Base-by-base conservation (phyloP, 257 asterid species). In the Paraleonurus japonicus region DNA sequence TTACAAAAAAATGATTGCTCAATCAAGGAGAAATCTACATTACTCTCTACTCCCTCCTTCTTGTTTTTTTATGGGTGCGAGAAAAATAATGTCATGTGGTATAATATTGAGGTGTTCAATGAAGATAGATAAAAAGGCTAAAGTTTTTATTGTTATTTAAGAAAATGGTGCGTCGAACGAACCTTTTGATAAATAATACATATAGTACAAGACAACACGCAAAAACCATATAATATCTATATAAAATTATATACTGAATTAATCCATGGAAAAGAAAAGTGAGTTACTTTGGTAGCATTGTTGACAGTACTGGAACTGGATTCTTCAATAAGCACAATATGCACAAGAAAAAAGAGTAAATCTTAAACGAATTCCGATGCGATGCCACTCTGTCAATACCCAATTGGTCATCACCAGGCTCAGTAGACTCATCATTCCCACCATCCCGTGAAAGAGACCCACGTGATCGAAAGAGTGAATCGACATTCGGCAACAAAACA, bases 291-390 rank as follows among this genome's bases (percentile, higher is more conserved):
- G 26, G 87, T 33, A 1, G 78, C 78, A 50, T 76, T 78, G 70
- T 60, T 84, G 41, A 23, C 64, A 22, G 95, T 69, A 47, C 75
- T 72, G 17, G 84, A 68, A 9, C 55, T 68, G 6, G 90, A 82
- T 79, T 94, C 98, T 86, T 91, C 92, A 33, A 79, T 69, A 57
- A 88, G 85, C 78, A 91, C 79, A 27, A 94, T 74, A 57, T 91
- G 97, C 67, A 91, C 73, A 48, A 94, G 96, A 69, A 91, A 94
- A 91, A 94, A 0, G 97, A 81, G 82, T 94, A 91, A 55, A 91
- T 88, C 82, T 94, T 94, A 68, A 94, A 85, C 1, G 99, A 96
- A 83, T 94, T 94, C 47, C 97, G 84, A 71, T 86, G 86, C 0
- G 96, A 86, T 5, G 95, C 96, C 79, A 89, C 82, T 78, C 89